phyloP scores from a whole-genome alignment of 2,329 filamentous ascomycete genomes.

The Diaporthe caulivora region DNA sequence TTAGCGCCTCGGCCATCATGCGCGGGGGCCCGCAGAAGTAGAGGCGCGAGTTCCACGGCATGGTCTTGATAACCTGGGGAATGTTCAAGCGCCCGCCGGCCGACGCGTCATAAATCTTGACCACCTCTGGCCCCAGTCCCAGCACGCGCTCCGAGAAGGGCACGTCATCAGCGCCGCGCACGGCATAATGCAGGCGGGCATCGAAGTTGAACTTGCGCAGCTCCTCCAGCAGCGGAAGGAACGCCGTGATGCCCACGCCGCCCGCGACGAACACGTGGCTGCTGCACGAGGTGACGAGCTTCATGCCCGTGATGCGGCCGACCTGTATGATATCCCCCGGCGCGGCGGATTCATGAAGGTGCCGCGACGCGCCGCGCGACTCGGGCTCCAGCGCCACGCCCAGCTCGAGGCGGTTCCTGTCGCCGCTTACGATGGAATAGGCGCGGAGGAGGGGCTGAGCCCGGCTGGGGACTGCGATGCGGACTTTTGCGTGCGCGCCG shows the following conservation, averaged over 20 bases:
- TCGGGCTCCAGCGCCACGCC: conserved; percentile 67
- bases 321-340: conserved; percentile 64
- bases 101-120: conserved; percentile 65
- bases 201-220: conserved; percentile 61
- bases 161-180: conserved; percentile 63
- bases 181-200: conserved; percentile 69
- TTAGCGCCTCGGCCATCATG: conserved; percentile 66
- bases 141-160: conserved; percentile 65
- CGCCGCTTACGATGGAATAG: conserved; percentile 71
- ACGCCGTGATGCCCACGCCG: conserved; percentile 76
- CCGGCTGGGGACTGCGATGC: conserved; percentile 49
- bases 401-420: conserved; percentile 64
- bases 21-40: conserved; percentile 72
- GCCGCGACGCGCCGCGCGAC: conserved; percentile 72
- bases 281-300: conserved; percentile 59
- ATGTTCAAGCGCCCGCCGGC: conserved; percentile 67
- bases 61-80: conserved; percentile 54
- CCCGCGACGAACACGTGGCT: conserved; percentile 74
- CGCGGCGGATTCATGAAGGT: conserved; percentile 63
- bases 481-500: conserved; percentile 69
- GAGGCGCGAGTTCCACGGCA: conserved; percentile 67
- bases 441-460: conserved; percentile 67
- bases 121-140: conserved; percentile 52
- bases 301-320: conserved; percentile 64
- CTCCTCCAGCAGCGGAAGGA: conserved; percentile 61